A percentile compares a stretch with the other conserved stretches of the same genome.
phyloP scores from a whole-genome alignment of 768 basidiomycete species.

The Guyanaporus albipodus region DNA sequence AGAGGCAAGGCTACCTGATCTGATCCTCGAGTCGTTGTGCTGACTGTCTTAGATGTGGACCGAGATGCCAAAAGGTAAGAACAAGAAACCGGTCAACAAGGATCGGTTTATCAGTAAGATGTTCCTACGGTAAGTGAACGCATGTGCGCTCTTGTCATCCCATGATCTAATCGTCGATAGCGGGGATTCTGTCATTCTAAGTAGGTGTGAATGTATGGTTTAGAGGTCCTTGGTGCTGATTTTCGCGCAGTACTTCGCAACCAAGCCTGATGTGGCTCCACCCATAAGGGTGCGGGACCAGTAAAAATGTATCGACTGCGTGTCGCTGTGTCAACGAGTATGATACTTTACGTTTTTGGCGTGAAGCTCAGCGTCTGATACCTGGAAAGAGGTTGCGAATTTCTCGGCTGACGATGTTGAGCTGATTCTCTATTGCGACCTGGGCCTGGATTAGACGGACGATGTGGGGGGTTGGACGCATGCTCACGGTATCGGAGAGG shows the following conservation, averaged over 20 bases:
- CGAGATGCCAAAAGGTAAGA: conserved; percentile 95
- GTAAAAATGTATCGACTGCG: not conserved
- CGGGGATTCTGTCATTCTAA: conserved; percentile 96
- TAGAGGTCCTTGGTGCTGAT: conserved; percentile 31
- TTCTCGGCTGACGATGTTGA: conserved; percentile 56
- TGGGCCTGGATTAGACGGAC: conserved; percentile 28
- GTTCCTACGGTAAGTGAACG: conserved; percentile 84
- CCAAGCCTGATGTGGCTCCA: conserved; percentile 51
- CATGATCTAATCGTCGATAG: conserved; percentile 37
- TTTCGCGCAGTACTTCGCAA: conserved; percentile 65
- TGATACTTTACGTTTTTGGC: not conserved
- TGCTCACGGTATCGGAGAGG: conserved; percentile 52
- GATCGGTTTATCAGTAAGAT: conserved; percentile 99
- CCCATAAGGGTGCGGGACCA: too few relatives aligned
- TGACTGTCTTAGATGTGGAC: conserved; percentile 87
- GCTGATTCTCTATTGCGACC: conserved; percentile 57
- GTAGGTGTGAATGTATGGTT: conserved; percentile 47
- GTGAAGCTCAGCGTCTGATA: not conserved
- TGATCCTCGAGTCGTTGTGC: not conserved
- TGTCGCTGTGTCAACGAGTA: conserved; percentile 2
- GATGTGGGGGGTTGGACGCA: not conserved
- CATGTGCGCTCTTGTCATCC: conserved; percentile 1
- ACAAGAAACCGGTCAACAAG: conserved; percentile 98
- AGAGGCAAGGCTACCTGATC: conserved; percentile 54
- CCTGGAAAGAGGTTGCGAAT: conserved; percentile 51